Conservation (phyloP, 257 asterid species). For the Solanum ossicruentum region DNA sequence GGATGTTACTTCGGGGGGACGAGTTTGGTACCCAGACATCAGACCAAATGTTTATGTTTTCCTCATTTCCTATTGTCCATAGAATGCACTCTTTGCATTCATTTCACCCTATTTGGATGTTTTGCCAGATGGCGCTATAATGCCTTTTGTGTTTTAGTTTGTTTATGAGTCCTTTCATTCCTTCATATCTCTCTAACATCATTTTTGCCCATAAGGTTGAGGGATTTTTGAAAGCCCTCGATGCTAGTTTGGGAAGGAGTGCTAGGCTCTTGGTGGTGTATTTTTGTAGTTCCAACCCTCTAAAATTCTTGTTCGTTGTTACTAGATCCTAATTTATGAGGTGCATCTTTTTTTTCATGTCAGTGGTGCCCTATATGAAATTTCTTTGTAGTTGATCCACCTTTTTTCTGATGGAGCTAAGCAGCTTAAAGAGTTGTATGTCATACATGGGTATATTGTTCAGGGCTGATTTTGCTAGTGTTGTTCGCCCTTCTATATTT, state of each 20-base stretch:
- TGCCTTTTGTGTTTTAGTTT: background rate
- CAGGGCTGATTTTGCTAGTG: too few species aligned
- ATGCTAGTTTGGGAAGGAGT: too few species aligned
- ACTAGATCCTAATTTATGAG: fast-evolving
- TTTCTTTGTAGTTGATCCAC: background rate
- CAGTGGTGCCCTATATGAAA: background rate
- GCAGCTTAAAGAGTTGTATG: too few species aligned
- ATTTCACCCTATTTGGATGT: background rate
- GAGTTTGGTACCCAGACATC: background rate
- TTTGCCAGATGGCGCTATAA: background rate
- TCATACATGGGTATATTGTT: too few species aligned
- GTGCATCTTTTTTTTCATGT: background rate
- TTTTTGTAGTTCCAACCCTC: background rate
- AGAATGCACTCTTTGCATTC: background rate
- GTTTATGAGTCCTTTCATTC: background rate
- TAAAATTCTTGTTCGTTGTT: too few species aligned
- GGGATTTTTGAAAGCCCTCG: too few species aligned
- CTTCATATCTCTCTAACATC: too few species aligned
- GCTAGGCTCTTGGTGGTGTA: too few species aligned
- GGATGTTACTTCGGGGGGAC: too few species aligned
- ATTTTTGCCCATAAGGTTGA: too few species aligned
- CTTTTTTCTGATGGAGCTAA: too few species aligned
- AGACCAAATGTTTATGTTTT: background rate
- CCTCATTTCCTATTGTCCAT: background rate
- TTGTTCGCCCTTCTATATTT: too few species aligned